Percentiles rank a stretch among this genome's conserved stretches.
Evolutionary conservation across 2,329 filamentous ascomycete species (phyloP).

Genomic region (Gnomoniopsis smithogilvyi): DNA sequence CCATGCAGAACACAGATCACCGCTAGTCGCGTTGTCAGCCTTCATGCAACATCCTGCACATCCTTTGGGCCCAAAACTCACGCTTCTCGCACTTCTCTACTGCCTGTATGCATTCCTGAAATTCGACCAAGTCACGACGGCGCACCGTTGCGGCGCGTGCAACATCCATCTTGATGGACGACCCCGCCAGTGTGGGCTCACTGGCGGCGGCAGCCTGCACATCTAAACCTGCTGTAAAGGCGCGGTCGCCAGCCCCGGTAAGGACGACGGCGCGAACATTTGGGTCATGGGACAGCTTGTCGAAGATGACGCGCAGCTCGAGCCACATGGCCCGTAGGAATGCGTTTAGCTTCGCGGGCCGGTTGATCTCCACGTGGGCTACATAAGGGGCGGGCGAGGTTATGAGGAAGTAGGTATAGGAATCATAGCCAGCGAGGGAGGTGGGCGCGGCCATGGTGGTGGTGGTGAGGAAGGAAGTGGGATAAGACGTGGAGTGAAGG

Average conservation of each 20-base stretch:
- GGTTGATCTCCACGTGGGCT: constrained; percentile 89
- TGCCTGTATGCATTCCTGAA: constrained; percentile 73
- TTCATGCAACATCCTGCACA: background rate
- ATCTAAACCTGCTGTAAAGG: constrained; percentile 85
- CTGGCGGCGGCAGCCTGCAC: constrained; percentile 63
- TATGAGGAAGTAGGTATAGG: constrained; percentile 68
- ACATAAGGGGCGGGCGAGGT: constrained; percentile 70
- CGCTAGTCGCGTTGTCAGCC: constrained; percentile 41
- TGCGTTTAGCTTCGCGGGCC: constrained; percentile 82
- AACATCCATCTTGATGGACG: constrained; percentile 42
- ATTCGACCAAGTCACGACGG: constrained; percentile 69
- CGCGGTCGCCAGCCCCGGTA: constrained; percentile 75
- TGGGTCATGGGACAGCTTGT: constrained; percentile 66
- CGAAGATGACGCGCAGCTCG: constrained; percentile 72
- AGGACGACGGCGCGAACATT: constrained; percentile 75
- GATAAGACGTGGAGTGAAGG: background rate
- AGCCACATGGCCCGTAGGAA: constrained; percentile 85
- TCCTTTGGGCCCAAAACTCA: constrained; percentile 34
- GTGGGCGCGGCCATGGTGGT: constrained; percentile 7
- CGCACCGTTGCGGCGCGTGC: constrained; percentile 62
- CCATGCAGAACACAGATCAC: constrained; percentile 82
- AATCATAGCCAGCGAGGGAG: constrained; percentile 31
- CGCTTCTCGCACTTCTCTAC: constrained; percentile 89
- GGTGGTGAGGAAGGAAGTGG: background rate
- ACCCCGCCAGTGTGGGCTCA: constrained; percentile 40